Base-by-base conservation (phyloP, 179 eudicot genomes). In the Spinacia oleracea region DNA sequence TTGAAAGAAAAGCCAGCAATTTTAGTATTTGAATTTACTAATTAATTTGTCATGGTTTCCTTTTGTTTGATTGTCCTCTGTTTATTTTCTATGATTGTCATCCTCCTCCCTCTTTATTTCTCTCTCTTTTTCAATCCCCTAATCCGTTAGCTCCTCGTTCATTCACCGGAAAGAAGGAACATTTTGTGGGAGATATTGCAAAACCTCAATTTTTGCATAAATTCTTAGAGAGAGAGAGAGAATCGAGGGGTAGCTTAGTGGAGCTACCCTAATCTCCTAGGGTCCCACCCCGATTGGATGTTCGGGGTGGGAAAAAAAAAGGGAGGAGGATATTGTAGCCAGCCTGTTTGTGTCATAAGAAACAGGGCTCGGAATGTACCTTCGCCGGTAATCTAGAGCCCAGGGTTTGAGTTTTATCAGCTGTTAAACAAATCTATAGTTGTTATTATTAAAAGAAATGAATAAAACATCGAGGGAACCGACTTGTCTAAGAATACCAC, bases 251-350 rank as follows among this genome's bases (percentile, higher is more conserved):
- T 1, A 38, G 8, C 12, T 65, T 65, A 34, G 27, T 34, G 0
- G 14, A 27, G 29, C 29, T 68, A n/a, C 9, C n/a, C 4, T 58
- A 6, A 46, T 27, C 9, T 31, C 15, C 20, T 29, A 1, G 5
- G 25, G 27, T 71, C 58, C 60, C 74, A 50, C 74, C 74, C 59
- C 59, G 74, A 9, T 29, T 45, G 8, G 0, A 23, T 50, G 18
- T 71, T 71, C 60, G 27, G 42, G 74, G 74, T 71, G 74, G 74
- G 74, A 45, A n/a, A n/a, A n/a, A n/a, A n/a, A n/a, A 38, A 15
- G 25, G 55, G 29, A 25, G 35, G 55, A 45, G 73, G 56, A 14
- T 21, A 35, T 67, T 14, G 27, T n/a, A n/a, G n/a, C n/a, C n/a
- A 35, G 2, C 29, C 2, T 67, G 72, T 21, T 8, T 10, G 0